Evolutionary conservation across 768 basidiomycete species (phyloP).

Genomic region (Rhodotorula babjevae): DNA sequence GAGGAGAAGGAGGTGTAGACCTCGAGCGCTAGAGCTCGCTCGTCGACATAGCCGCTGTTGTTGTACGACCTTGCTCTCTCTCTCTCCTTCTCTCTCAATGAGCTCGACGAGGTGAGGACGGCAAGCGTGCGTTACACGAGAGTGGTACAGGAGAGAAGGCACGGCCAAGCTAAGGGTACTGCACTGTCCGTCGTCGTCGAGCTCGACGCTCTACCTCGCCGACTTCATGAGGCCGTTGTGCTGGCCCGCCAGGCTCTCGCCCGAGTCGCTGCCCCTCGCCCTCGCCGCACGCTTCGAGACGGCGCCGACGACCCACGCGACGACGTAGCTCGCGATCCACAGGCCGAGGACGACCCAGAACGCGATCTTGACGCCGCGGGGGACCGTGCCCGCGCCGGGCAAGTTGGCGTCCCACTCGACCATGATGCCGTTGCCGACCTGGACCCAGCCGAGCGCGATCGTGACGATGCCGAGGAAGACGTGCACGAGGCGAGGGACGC

Average conservation of each 20-base stretch:
- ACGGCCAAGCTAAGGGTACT: not conserved
- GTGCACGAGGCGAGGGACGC: constrained; percentile 6
- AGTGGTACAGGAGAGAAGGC: not conserved
- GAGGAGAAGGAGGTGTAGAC: not conserved
- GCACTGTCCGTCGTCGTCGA: not conserved
- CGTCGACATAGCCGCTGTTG: not conserved
- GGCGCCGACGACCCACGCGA: not conserved
- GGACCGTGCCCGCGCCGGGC: not conserved
- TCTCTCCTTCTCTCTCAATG: not conserved
- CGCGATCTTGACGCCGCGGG: not conserved
- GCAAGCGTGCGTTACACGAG: too few species aligned
- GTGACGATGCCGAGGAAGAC: constrained; percentile 3
- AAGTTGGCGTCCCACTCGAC: not conserved
- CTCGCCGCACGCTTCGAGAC: not conserved
- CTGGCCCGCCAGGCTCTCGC: not conserved
- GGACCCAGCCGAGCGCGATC: constrained; percentile 2
- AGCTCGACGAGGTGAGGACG: too few species aligned
- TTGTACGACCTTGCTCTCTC: not conserved
- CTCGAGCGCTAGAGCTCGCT: not conserved
- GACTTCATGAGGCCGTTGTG: not conserved
- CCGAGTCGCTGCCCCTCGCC: not conserved
- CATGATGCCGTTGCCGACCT: constrained; percentile 2
- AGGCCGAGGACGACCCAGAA: constrained; percentile 2
- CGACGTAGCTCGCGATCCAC: constrained; percentile 1
- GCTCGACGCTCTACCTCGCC: too few species aligned